These are phyloP conservation scores for Xylariomycetidae sp. DNA, from an alignment of 2,329 filamentous ascomycete species.

Conservation along the genomic window DNA sequence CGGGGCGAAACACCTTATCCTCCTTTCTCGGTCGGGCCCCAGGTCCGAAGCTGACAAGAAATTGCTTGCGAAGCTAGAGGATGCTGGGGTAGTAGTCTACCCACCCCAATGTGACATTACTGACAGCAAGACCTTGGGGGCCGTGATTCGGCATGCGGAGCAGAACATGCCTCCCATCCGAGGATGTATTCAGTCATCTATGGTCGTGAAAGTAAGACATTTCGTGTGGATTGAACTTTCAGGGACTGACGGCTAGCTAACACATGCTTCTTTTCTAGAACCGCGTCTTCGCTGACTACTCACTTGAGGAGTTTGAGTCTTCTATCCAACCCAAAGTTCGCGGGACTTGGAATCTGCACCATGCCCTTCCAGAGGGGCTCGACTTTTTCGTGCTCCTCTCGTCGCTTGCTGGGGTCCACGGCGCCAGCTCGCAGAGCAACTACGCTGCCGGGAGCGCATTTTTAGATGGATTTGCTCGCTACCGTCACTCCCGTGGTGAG, in stretches of 20 bases:
- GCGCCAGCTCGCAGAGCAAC: constrained; percentile 30
- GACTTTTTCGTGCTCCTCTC: constrained; percentile 37
- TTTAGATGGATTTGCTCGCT: constrained; percentile 19
- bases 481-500: constrained; percentile 4
- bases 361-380: constrained; percentile 3
- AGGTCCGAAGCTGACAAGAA: not conserved
- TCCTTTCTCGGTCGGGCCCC: not conserved
- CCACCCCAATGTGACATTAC: not conserved
- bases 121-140: no score
- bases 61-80: not conserved
- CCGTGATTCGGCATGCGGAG: not conserved
- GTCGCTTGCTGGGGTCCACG: constrained; percentile 31
- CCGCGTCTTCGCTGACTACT: constrained; percentile 7
- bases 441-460: constrained; percentile 34
- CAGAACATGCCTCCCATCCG: not conserved
- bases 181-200: not conserved
- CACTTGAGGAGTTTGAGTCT: constrained; percentile 3
- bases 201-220: not conserved
- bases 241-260: not conserved
- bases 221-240: not conserved
- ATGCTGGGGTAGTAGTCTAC: not conserved
- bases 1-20: not conserved
- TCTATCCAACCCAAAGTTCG: constrained; percentile 4
- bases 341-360: constrained; percentile 15
- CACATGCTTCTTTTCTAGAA: constrained; percentile 1